Conservation (phyloP, 495 filamentous ascomycete species). For the Penicillium subrubescens region DNA sequence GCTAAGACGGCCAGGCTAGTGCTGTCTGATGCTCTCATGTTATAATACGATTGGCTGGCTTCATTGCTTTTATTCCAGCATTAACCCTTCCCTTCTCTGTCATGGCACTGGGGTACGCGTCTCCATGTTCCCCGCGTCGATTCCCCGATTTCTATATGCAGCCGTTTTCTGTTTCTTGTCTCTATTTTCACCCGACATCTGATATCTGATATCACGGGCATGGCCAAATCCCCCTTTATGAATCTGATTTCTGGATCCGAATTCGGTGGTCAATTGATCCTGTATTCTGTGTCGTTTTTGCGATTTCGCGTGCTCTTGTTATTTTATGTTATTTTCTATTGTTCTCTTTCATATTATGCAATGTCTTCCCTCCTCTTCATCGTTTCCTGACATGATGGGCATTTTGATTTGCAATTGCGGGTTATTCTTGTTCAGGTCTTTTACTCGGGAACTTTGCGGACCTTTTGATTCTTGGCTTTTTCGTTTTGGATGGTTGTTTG, state of each 20-base stretch:
- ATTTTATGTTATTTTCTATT: not conserved
- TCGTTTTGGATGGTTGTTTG: conserved; percentile 14
- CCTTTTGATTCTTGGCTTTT: not conserved
- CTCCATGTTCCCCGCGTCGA: not conserved
- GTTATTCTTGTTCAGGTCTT: not conserved
- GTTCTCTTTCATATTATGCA: conserved; percentile 2
- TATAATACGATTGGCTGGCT: not conserved
- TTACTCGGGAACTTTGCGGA: not conserved
- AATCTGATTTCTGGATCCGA: not conserved
- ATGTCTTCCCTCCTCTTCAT: not conserved
- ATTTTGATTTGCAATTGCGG: not conserved
- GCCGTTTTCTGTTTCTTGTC: conserved; percentile 2
- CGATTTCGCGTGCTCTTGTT: not conserved
- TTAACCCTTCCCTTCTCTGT: not conserved
- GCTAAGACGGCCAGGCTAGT: not conserved
- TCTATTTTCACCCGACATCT: not conserved
- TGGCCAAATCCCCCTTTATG: conserved; percentile 1
- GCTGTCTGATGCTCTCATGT: conserved; percentile 1
- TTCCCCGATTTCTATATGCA: conserved; percentile 1
- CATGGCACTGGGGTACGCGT: not conserved
- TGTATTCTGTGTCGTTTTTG: not conserved
- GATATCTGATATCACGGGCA: conserved; percentile 6
- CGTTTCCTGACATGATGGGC: conserved; percentile 8
- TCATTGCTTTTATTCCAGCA: not conserved
- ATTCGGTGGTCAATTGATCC: conserved; percentile 1